A percentile compares a stretch with the other conserved stretches of the same genome.
Conservation (phyloP, 345 rosid genomes). For the Firmiana major region DNA sequence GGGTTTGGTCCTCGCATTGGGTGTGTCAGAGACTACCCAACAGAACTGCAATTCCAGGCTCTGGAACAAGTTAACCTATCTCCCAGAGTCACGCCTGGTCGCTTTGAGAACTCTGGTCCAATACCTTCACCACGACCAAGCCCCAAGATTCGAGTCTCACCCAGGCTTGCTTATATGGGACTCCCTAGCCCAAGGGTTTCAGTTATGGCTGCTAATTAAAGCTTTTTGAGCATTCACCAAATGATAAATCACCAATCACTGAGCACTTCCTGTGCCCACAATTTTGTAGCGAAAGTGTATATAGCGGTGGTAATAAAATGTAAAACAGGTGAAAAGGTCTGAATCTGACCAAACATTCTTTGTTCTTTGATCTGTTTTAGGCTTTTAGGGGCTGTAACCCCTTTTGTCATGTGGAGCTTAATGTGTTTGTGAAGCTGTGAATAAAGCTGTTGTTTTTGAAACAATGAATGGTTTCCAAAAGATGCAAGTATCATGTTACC, state of each 20-base stretch:
- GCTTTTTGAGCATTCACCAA: background rate
- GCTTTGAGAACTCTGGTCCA: conserved; percentile 22
- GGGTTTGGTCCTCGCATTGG: conserved; percentile 73
- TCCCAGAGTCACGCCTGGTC: conserved; percentile 36
- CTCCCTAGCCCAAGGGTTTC: conserved; percentile 41
- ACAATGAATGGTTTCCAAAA: no score
- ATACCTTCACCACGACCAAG: conserved; percentile 50
- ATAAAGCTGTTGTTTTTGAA: background rate
- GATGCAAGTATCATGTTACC: no score
- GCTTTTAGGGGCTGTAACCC: background rate
- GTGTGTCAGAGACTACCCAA: conserved; percentile 70
- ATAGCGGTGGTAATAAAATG: background rate
- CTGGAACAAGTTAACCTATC: conserved; percentile 63
- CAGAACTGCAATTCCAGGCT: conserved; percentile 50
- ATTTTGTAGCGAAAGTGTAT: background rate
- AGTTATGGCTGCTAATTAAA: background rate
- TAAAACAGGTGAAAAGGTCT: background rate
- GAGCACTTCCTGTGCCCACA: background rate
- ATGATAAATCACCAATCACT: background rate
- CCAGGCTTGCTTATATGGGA: conserved; percentile 54
- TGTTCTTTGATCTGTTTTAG: conserved; percentile 8
- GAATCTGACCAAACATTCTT: background rate
- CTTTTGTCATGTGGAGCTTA: background rate
- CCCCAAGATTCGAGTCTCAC: conserved; percentile 39
- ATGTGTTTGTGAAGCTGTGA: background rate